phyloP scores from a whole-genome alignment of 495 filamentous ascomycete species.

The Xylaria venustula region DNA sequence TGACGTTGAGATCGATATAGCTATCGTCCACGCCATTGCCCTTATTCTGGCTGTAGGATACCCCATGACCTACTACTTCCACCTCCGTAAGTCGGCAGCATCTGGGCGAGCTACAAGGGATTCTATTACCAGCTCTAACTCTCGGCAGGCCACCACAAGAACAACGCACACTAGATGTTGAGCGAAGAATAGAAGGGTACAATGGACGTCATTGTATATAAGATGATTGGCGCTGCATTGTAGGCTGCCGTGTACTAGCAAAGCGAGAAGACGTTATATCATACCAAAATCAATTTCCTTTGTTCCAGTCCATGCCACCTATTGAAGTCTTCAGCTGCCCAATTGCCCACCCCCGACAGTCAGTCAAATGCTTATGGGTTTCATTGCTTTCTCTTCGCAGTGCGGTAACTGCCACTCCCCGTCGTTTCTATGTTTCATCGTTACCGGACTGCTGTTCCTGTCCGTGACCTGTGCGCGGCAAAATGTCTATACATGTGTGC shows the following conservation, averaged over 20 bases:
- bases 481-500: too few species aligned
- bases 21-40: constrained; percentile 80
- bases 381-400: background rate
- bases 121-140: constrained; percentile 23
- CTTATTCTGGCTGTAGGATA: constrained; percentile 78
- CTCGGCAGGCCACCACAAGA: constrained; percentile 90
- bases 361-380: background rate
- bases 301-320: background rate
- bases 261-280: constrained; percentile 17
- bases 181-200: constrained; percentile 8
- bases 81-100: constrained; percentile 72
- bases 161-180: constrained; percentile 83
- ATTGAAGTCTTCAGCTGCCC: background rate
- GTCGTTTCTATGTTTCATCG: too few species aligned
- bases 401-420: background rate
- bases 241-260: constrained; percentile 29
- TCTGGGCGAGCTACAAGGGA: background rate
- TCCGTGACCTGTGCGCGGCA: too few species aligned
- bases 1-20: constrained; percentile 48
- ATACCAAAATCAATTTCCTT: constrained; percentile 21
- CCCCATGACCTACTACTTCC: constrained; percentile 98
- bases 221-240: constrained; percentile 23
- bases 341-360: too few species aligned
- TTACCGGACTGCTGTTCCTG: too few species aligned
- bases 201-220: constrained; percentile 45